Evolutionary conservation across 768 basidiomycete genomes (phyloP), one percentile per base, ranked within the genome.

Genomic region (Trametes elegans): DNA sequence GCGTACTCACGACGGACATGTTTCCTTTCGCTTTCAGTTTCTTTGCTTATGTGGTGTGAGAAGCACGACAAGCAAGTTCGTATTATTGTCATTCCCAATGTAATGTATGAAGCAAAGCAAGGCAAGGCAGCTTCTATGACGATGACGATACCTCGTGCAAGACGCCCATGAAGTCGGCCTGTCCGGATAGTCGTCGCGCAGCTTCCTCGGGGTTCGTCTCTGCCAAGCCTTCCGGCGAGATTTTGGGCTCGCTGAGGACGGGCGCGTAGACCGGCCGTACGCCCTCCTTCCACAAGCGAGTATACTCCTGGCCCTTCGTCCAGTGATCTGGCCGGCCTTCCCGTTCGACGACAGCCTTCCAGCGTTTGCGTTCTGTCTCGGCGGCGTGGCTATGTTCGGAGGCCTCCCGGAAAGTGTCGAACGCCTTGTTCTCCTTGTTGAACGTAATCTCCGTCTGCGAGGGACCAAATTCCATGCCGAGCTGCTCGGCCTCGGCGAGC

Each of bases 261-360:
- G 83, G 81, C 27, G 82, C 75, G 69, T 90, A 91, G 43, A 78
- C 77, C 10, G 88, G 87, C 50, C 82, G 75, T 16, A 83, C 70
- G 26, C 87, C 88, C 39, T 84, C 76, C 68, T 83, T 83, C 83
- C 88, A 90, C 62, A 88, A 68, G 57, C 79, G 76, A 49, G 84
- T 76, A 66, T 93, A 93, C 62, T 86, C 79, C 62, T 81, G 75
- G 16, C 90, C 91, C 60, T 79, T 78, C n/a, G 85, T 81, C 87
- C 88, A 93, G 55, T 79, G 71, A 27, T 71, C 70, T 26, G 67
- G 67, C n/a, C 75, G 47, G 23, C 62, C 66, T 9, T 58, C 61
- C 3, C 64, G 66, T 46, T 71, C 70, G 27, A 60, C 57, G 34
- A 68, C 49, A 41, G 83, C 84, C 67, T 82, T 87, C 90, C 90